Evolutionary conservation across 768 basidiomycete genomes (phyloP), one percentile per base, ranked within the genome.

Genomic region (Strobilomyces confusus): DNA sequence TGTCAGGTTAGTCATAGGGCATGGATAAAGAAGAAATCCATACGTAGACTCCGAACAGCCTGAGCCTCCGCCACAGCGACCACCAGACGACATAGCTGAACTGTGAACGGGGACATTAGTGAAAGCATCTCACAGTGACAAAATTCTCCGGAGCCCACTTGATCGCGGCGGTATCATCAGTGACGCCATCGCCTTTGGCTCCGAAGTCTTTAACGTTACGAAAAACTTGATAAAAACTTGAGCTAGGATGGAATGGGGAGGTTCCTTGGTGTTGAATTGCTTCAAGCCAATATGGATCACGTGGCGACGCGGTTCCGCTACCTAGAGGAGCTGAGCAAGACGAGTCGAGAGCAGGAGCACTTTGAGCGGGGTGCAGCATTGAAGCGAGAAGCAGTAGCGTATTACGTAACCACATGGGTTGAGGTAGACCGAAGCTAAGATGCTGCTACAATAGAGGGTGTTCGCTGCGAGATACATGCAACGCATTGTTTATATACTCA

Each of bases 131-230:
- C n/a, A n/a, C n/a, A n/a, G n/a, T 45, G 23, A 5, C 2, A 0
- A 51, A 5, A 37, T 3, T 7, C 9, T 52, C 22, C 36, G 52
- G 5, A 40, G 38, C 49, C 17, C 48, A 84, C 86, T 86, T 88
- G 66, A 89, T 88, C 2, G 89, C 87, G 22, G 71, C 77, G 7
- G 89, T 88, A 58, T 91, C 89, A 61, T 91, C 89, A 6, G 82
- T 79, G 2, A 81, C 69, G 49, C 89, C 89, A 68, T 87, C 80
- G n/a, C 75, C 75, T 48, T 66, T 72, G 47, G 81, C 81, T 48
- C 81, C 75, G 54, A 72, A 78, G 50, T 77, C 74, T 55, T 86
- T 88, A 44, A 91, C 88, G 60, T 89, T 90, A 37, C 89, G 78
- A 67, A 87, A 89, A 14, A 89, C 86, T 45, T 81, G 73, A 65